Evolutionary conservation across 495 filamentous ascomycete species (phyloP).

Genomic region (Aspergillus bertholletiae): DNA sequence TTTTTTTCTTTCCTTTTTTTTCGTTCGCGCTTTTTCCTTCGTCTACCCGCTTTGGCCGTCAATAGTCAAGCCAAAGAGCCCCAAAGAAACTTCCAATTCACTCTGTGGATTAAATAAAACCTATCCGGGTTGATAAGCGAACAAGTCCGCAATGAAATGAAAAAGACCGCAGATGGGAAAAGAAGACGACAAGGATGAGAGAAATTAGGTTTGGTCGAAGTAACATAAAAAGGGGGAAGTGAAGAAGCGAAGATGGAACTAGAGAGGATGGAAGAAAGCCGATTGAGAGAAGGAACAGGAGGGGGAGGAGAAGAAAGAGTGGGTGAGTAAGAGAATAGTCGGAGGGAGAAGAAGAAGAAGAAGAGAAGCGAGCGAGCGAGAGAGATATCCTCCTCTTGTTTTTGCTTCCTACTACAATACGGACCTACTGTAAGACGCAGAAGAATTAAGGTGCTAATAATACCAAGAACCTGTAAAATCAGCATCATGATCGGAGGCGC

Average conservation of each 20-base stretch:
- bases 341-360: slow-evolving; percentile 26
- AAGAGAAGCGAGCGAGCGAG: slow-evolving; percentile 20
- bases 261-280: slow-evolving; percentile 17
- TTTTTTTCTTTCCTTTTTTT: neutral
- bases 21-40: neutral
- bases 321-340: slow-evolving; percentile 20
- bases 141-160: slow-evolving; percentile 18
- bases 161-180: slow-evolving; percentile 27
- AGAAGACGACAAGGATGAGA: slow-evolving; percentile 11
- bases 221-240: slow-evolving; percentile 21
- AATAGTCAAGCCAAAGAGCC: neutral
- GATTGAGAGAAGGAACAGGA: slow-evolving; percentile 11
- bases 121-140: slow-evolving; percentile 11
- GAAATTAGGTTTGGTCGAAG: neutral
- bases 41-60: slow-evolving; percentile 1
- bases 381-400: too few relatives aligned
- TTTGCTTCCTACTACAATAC: too few relatives aligned
- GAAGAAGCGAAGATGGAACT: slow-evolving; percentile 20
- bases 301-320: slow-evolving; percentile 9
- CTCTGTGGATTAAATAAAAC: neutral
- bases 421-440: too few relatives aligned
- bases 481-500: neutral
- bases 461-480: neutral
- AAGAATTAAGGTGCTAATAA: neutral
- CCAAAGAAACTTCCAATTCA: neutral